A percentile compares a stretch with the other conserved stretches of the same genome.
These are phyloP conservation scores for Naganishia friedmannii DNA, from an alignment of 768 basidiomycete species.

Conservation along the genomic window DNA sequence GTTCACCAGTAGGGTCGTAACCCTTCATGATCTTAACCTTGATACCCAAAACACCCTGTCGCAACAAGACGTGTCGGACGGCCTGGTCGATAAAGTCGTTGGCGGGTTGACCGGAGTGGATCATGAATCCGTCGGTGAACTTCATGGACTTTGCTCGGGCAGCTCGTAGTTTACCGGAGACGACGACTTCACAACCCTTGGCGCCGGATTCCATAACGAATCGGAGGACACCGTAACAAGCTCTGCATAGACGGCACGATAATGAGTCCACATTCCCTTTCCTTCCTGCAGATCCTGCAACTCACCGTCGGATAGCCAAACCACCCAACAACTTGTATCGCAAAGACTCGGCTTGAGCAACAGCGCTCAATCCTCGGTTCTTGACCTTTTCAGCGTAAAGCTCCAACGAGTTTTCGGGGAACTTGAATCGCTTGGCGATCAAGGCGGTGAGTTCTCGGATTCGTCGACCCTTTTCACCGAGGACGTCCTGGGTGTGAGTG, in stretches of 20 bases:
- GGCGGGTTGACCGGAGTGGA: constrained; percentile 87
- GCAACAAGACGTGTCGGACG: constrained; percentile 93
- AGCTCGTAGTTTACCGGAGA: constrained; percentile 98
- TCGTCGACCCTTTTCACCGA: constrained; percentile 98
- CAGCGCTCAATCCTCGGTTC: constrained; percentile 93
- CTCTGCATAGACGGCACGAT: constrained; percentile 56
- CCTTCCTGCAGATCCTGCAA: constrained; percentile 32
- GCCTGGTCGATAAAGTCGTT: constrained; percentile 96
- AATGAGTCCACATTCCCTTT: not conserved
- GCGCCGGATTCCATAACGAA: constrained; percentile 99
- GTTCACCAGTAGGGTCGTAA: constrained; percentile 83
- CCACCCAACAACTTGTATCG: constrained; percentile 99
- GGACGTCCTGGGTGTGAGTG: constrained; percentile 92
- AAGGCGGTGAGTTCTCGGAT: constrained; percentile 97
- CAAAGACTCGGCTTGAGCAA: constrained; percentile 97
- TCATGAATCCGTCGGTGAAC: constrained; percentile 95
- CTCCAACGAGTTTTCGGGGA: constrained; percentile 97
- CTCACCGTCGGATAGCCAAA: constrained; percentile 94
- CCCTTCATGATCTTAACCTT: constrained; percentile 99
- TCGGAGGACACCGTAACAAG: constrained; percentile 99
- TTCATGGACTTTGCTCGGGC: constrained; percentile 99
- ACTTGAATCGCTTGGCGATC: constrained; percentile 99
- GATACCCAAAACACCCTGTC: constrained; percentile 98
- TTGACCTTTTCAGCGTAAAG: constrained; percentile 99
- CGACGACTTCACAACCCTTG: constrained; percentile 99